Evolutionary conservation across 345 rosid genomes (phyloP), one percentile per base, ranked within the genome.

Genomic region (Syzygium jambos): DNA sequence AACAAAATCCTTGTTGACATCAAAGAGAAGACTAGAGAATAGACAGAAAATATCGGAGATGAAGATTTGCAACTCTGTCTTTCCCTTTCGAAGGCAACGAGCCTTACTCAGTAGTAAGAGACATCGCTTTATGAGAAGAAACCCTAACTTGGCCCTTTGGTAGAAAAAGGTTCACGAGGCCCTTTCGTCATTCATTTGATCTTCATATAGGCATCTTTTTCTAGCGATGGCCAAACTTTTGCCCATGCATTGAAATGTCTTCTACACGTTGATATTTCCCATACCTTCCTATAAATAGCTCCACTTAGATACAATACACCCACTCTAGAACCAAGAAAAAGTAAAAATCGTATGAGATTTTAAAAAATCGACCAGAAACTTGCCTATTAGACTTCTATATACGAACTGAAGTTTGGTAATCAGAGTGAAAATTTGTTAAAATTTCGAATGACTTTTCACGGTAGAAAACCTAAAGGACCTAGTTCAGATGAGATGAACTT

Each of bases 61-160:
- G 49, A 73, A 73, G 49, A 73, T 73, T 9, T 84, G 86, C 86
- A 53, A 21, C 63, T 34, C 27, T 34, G 57, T 65, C 55, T 86
- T 43, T 53, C 49, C 80, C 49, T 73, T 34, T 46, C 25, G 30
- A 49, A 86, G 82, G 49, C 27, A 2, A 73, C 82, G 85, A 87
- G 90, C 87, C 46, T 90, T 91, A 87, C 59, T 25, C 84, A 55
- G 95, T 49, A 93, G 91, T 86, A 92, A 88, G 92, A 87, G 94
- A 92, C 92, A 91, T 78, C 43, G 87, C 95, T 96, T 95, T 93
- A 86, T 90, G 88, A 43, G 85, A 85, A 91, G 90, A 87, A 91
- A 90, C 93, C 94, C 95, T 91, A 92, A 91, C 93, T 90, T 90
- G 89, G 90, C 88, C 93, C 90, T 84, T 91, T 92, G 77, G 53